Conservation (phyloP, 139 green algal genomes). For the Mychonastes homosphaera region DNA sequence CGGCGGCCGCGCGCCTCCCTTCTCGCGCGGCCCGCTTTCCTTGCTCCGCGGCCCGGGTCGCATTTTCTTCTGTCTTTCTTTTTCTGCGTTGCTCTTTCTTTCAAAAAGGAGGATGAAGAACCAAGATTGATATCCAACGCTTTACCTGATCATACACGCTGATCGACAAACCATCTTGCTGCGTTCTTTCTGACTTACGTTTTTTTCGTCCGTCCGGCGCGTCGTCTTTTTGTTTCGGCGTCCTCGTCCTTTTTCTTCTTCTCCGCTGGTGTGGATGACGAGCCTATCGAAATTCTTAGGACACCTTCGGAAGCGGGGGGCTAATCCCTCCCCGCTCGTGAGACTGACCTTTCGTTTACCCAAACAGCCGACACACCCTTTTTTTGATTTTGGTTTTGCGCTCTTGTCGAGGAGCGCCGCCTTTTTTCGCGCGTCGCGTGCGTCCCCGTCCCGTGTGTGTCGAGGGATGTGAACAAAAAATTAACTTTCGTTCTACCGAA, state of each 20-base stretch:
- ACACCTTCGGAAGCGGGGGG: slow-evolving; percentile 37
- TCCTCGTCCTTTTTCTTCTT: background rate
- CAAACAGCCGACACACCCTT: no score
- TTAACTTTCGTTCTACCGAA: slow-evolving; percentile 52
- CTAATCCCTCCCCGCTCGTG: slow-evolving; percentile 3
- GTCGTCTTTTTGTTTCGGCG: background rate
- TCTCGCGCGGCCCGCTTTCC: background rate
- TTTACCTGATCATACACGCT: slow-evolving; percentile 28
- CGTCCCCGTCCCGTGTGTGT: background rate
- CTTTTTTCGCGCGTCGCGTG: background rate
- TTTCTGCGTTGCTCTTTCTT: no score
- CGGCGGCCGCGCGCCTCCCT: background rate
- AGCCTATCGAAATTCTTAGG: slow-evolving; percentile 41
- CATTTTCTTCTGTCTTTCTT: no score
- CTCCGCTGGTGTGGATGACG: slow-evolving; percentile 21
- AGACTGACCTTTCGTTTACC: slow-evolving; percentile 13
- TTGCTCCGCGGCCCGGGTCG: background rate
- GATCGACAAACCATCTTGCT: slow-evolving; percentile 28
- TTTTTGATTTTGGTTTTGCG: no score
- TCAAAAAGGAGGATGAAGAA: no score
- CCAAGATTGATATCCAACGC: no score
- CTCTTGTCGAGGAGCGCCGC: background rate
- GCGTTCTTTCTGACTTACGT: slow-evolving; percentile 45
- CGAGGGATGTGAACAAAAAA: slow-evolving; percentile 24
- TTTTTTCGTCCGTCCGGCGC: no score